phyloP scores from a whole-genome alignment of 2,329 filamentous ascomycete species.

The Madurella mycetomatis region DNA sequence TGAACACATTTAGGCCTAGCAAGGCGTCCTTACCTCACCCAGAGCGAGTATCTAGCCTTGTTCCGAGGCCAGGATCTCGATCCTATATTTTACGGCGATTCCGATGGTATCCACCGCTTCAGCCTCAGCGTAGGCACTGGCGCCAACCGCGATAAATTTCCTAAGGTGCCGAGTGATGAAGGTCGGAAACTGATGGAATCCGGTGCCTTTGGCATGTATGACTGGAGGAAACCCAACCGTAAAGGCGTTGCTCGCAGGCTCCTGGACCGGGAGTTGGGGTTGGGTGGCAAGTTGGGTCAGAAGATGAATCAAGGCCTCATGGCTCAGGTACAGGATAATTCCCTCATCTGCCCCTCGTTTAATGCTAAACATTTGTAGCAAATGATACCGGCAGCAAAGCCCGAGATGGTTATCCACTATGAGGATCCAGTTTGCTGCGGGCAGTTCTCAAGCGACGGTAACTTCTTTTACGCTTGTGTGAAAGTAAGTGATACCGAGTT shows the following conservation, averaged over 20 bases:
- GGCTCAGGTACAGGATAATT: slow-evolving; percentile 51
- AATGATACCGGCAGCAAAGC: slow-evolving; percentile 70
- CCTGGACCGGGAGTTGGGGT: slow-evolving; percentile 75
- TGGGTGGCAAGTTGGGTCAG: slow-evolving; percentile 56
- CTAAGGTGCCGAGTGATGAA: slow-evolving; percentile 76
- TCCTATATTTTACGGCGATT: slow-evolving; percentile 24
- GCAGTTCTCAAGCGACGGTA: slow-evolving; percentile 94
- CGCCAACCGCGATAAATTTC: slow-evolving; percentile 59
- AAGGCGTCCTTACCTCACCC: slow-evolving; percentile 20
- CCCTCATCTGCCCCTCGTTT: not conserved
- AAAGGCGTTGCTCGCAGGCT: slow-evolving; percentile 65
- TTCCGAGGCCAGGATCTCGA: slow-evolving; percentile 24
- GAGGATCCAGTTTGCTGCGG: slow-evolving; percentile 85
- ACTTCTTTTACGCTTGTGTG: slow-evolving; percentile 68
- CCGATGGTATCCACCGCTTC: slow-evolving; percentile 32
- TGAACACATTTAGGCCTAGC: not conserved
- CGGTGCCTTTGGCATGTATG: slow-evolving; percentile 71
- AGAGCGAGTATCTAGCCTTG: slow-evolving; percentile 24
- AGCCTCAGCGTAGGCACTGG: slow-evolving; percentile 39
- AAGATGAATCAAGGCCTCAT: slow-evolving; percentile 62
- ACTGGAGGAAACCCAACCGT: slow-evolving; percentile 43
- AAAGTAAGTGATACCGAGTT: slow-evolving; percentile 10
- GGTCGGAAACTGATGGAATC: slow-evolving; percentile 76
- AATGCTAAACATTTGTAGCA: slow-evolving; percentile 42
- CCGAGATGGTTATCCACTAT: slow-evolving; percentile 86